These are phyloP conservation scores for Stylonectria norvegica DNA, from an alignment of 2,329 filamentous ascomycete genomes.

Conservation along the genomic window DNA sequence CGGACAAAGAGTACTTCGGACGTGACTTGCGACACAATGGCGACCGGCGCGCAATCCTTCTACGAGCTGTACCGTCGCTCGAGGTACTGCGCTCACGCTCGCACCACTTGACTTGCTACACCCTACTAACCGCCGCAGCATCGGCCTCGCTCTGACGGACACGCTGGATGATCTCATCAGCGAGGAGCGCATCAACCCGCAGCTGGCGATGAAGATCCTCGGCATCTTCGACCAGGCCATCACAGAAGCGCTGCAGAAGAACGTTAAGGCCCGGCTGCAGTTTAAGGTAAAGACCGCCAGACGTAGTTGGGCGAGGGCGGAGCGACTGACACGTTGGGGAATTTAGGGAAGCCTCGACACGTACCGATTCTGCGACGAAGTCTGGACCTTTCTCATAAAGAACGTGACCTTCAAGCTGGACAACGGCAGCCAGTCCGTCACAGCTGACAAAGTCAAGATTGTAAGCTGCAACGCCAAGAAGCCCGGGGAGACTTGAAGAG, in stretches of 20 bases:
- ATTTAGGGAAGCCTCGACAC: conserved; percentile 88
- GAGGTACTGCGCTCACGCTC: conserved; percentile 63
- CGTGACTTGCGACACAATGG: conserved; percentile 38
- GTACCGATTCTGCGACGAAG: conserved; percentile 98
- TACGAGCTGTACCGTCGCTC: conserved; percentile 98
- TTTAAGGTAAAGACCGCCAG: conserved; percentile 75
- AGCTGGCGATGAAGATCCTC: conserved; percentile 97
- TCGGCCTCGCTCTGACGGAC: conserved; percentile 90
- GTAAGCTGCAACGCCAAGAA: conserved; percentile 94
- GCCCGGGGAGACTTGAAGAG: conserved; percentile 38
- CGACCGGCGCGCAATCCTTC: conserved; percentile 54
- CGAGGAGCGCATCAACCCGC: conserved; percentile 90
- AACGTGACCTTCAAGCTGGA: conserved; percentile 99
- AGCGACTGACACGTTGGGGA: background rate
- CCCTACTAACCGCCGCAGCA: conserved; percentile 51
- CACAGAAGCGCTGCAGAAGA: conserved; percentile 85
- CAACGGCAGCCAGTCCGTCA: conserved; percentile 65
- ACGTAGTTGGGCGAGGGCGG: background rate
- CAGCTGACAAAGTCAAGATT: conserved; percentile 94
- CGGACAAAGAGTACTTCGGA: background rate
- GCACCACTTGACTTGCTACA: conserved; percentile 29
- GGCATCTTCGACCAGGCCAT: conserved; percentile 93
- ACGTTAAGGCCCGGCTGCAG: conserved; percentile 83
- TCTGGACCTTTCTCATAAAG: conserved; percentile 99
- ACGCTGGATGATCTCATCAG: conserved; percentile 96